Evolutionary conservation across 805 yeast genomes (phyloP).

Genomic region (Hanseniaspora pseudoguilliermondii): DNA sequence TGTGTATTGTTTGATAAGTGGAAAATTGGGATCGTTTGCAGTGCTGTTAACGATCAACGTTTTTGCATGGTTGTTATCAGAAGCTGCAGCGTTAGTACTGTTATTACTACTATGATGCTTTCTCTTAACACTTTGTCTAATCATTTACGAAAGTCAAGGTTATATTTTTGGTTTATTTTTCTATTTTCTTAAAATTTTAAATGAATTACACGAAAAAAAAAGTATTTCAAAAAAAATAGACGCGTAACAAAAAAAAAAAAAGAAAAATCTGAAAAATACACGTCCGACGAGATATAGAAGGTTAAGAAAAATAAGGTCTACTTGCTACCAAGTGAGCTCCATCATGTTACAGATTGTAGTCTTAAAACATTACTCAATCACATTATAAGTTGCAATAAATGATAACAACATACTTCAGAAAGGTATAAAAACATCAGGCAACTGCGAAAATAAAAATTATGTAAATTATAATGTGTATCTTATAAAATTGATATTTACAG

Average conservation of each 20-base stretch:
- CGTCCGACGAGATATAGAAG: too few relatives aligned
- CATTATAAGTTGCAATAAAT: too few relatives aligned
- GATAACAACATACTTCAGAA: too few relatives aligned
- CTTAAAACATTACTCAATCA: too few relatives aligned
- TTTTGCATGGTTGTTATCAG: constrained; percentile 1
- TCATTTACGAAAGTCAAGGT: neutral
- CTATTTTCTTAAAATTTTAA: neutral
- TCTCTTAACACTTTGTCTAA: constrained; percentile 13
- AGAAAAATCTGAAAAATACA: too few relatives aligned
- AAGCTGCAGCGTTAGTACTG: neutral
- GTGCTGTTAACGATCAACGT: constrained; percentile 2
- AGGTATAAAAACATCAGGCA: too few relatives aligned
- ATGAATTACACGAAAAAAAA: neutral
- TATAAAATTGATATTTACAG: neutral
- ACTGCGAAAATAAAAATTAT: too few relatives aligned
- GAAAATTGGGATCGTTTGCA: constrained; percentile 6
- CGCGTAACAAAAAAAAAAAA: too few relatives aligned
- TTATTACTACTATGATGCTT: neutral
- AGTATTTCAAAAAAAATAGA: neutral
- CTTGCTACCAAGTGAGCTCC: too few relatives aligned
- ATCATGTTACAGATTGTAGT: too few relatives aligned
- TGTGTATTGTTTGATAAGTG: constrained; percentile 24
- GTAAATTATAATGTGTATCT: too few relatives aligned
- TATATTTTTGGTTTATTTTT: neutral
- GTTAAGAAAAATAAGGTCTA: too few relatives aligned